Percentiles rank a stretch among this genome's conserved stretches.
Evolutionary conservation across 2,329 filamentous ascomycete species (phyloP).

Genomic region (Aspergillus tubingensis): DNA sequence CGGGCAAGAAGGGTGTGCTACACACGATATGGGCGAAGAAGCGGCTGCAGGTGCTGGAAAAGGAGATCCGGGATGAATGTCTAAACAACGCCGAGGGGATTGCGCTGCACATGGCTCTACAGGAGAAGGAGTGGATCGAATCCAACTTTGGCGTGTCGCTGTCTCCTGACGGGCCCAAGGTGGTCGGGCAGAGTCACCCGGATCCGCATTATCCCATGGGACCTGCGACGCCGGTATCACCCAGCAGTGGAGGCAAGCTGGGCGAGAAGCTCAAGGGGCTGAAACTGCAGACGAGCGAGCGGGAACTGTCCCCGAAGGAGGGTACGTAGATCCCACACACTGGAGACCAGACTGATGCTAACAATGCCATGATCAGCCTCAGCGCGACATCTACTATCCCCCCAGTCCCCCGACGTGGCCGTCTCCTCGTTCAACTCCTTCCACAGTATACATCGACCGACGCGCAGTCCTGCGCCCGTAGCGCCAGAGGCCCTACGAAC

Average conservation of each 20-base stretch:
- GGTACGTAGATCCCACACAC: slow-evolving; percentile 37
- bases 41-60: slow-evolving; percentile 70
- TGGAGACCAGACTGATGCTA: too few relatives aligned
- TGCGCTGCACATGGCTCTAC: slow-evolving; percentile 77
- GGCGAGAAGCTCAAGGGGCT: slow-evolving; percentile 79
- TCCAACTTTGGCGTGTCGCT: slow-evolving; percentile 70
- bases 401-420: slow-evolving; percentile 64
- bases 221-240: slow-evolving; percentile 61
- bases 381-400: slow-evolving; percentile 57
- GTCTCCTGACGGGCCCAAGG: slow-evolving; percentile 40
- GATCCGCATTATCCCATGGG: slow-evolving; percentile 36
- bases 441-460: slow-evolving; percentile 43
- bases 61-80: slow-evolving; percentile 75
- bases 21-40: slow-evolving; percentile 91
- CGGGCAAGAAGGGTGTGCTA: slow-evolving; percentile 76
- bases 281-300: slow-evolving; percentile 72
- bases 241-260: slow-evolving; percentile 67
- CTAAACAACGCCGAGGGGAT: slow-evolving; percentile 76
- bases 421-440: slow-evolving; percentile 64
- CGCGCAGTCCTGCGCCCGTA: slow-evolving; percentile 11
- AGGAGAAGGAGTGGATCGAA: slow-evolving; percentile 84
- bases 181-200: slow-evolving; percentile 27
- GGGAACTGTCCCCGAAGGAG: slow-evolving; percentile 59
- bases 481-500: slow-evolving; percentile 20
- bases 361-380: background rate